These are phyloP conservation scores for Blastosporella zonata DNA, from an alignment of 1,284 basidiomycete genomes.

Conservation along the genomic window DNA sequence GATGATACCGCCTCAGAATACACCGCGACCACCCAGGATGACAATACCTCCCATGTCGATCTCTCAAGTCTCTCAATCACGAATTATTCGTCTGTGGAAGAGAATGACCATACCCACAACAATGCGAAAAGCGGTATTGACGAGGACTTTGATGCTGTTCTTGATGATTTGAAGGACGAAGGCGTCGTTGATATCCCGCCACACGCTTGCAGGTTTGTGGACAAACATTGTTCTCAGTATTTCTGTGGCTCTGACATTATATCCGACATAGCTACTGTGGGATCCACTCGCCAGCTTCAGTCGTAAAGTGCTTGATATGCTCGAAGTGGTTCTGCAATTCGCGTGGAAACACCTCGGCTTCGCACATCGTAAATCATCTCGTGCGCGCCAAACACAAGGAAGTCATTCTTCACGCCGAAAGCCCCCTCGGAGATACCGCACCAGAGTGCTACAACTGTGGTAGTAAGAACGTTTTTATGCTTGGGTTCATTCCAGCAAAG, in stretches of 20 bases:
- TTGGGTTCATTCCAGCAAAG: conserved; percentile 99
- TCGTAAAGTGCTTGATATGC: conserved; percentile 95
- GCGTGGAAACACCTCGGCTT: conserved; percentile 96
- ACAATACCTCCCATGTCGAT: conserved; percentile 52
- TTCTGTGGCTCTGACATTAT: conserved; percentile 13
- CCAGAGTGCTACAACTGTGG: conserved; percentile 99
- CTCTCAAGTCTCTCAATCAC: conserved; percentile 64
- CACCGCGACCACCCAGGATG: conserved; percentile 64
- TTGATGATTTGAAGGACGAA: conserved; percentile 88
- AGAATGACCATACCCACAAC: conserved; percentile 37
- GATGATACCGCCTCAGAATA: conserved; percentile 87
- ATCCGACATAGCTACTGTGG: conserved; percentile 81
- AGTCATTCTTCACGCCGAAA: conserved; percentile 93
- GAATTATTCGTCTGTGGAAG: conserved; percentile 45
- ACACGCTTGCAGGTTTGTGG: conserved; percentile 89
- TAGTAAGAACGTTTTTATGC: conserved; percentile 99
- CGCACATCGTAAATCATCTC: conserved; percentile 98
- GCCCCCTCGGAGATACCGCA: conserved; percentile 93
- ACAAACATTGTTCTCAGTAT: conserved; percentile 9
- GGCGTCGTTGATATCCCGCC: conserved; percentile 79
- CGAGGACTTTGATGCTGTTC: conserved; percentile 82
- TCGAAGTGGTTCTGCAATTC: conserved; percentile 99
- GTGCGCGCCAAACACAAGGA: conserved; percentile 99
- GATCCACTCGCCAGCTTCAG: conserved; percentile 96
- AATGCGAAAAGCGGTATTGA: conserved; percentile 47